Percentiles rank a stretch among this genome's conserved stretches.
These are phyloP conservation scores for Rosa hybrid DNA, from an alignment of 331 rosid species.

Conservation along the genomic window DNA sequence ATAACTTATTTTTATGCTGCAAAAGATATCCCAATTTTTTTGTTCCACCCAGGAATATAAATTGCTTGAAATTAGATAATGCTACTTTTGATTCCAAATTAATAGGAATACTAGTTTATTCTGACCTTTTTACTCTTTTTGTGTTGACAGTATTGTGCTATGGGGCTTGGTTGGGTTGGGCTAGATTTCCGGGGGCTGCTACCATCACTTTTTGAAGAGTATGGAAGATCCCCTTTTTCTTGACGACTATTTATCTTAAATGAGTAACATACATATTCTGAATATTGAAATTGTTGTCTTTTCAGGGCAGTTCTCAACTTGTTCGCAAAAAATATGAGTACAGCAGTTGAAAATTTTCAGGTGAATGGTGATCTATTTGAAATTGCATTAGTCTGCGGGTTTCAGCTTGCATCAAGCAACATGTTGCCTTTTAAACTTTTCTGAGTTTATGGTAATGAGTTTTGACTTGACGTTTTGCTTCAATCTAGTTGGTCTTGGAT, in stretches of 20 bases:
- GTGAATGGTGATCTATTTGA: conserved; percentile 43
- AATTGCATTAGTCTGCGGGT: background rate
- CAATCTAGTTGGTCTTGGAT: conserved; percentile 81
- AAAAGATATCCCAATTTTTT: background rate
- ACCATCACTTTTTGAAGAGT: conserved; percentile 98
- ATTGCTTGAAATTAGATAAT: background rate
- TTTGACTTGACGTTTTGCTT: background rate
- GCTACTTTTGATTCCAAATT: conserved; percentile 1
- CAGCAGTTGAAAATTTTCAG: conserved; percentile 97
- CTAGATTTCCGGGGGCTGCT: conserved; percentile 94
- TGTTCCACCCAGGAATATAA: background rate
- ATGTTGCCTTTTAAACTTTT: background rate
- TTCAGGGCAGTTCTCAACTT: conserved; percentile 90
- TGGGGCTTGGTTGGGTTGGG: conserved; percentile 99
- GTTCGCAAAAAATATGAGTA: conserved; percentile 85
- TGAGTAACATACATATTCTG: conserved; percentile 13
- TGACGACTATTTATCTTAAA: background rate
- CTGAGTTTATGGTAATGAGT: background rate
- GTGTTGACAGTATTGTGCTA: conserved; percentile 84
- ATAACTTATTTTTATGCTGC: conserved; percentile 8
- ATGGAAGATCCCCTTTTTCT: conserved; percentile 21
- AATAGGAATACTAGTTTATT: conserved; percentile 13
- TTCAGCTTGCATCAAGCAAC: background rate
- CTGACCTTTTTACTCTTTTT: conserved; percentile 22
- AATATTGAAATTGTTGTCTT: conserved; percentile 35